A percentile compares a stretch with the other conserved stretches of the same genome.
phyloP scores from a whole-genome alignment of 306 rosid species.

The Malus fusca region DNA sequence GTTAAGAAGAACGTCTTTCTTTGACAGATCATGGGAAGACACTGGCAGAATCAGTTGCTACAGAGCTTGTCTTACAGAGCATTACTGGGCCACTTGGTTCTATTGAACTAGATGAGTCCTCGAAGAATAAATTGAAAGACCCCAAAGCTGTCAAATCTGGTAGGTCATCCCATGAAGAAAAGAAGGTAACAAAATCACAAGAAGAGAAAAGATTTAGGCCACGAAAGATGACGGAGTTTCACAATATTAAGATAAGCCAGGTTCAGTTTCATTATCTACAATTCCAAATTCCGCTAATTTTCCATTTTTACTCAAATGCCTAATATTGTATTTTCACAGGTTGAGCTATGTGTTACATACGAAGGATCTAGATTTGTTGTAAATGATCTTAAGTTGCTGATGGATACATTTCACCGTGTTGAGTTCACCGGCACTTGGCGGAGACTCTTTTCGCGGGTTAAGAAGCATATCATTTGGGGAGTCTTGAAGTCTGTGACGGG shows the following conservation, averaged over 20 bases:
- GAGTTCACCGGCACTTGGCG: constrained; percentile 73
- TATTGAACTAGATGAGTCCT: too few species aligned
- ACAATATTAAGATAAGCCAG: constrained; percentile 96
- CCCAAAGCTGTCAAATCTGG: too few species aligned
- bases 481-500: constrained; percentile 97
- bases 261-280: constrained; percentile 28
- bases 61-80: too few species aligned
- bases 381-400: constrained; percentile 90
- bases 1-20: too few species aligned
- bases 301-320: constrained; percentile 8
- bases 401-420: constrained; percentile 91
- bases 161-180: constrained; percentile 82
- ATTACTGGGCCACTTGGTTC: too few species aligned
- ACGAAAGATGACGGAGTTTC: constrained; percentile 91
- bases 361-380: constrained; percentile 96
- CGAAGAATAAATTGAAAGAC: too few species aligned
- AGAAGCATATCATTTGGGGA: constrained; percentile 99
- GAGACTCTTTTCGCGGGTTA: constrained; percentile 22
- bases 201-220: constrained; percentile 95
- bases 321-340: constrained; percentile 36
- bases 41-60: too few species aligned
- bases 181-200: constrained; percentile 63
- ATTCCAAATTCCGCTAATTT: background rate
- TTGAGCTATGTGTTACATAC: constrained; percentile 80
- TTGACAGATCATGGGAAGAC: too few species aligned